Conservation (phyloP, 495 filamentous ascomycete species). For the Penicillium parvum region DNA sequence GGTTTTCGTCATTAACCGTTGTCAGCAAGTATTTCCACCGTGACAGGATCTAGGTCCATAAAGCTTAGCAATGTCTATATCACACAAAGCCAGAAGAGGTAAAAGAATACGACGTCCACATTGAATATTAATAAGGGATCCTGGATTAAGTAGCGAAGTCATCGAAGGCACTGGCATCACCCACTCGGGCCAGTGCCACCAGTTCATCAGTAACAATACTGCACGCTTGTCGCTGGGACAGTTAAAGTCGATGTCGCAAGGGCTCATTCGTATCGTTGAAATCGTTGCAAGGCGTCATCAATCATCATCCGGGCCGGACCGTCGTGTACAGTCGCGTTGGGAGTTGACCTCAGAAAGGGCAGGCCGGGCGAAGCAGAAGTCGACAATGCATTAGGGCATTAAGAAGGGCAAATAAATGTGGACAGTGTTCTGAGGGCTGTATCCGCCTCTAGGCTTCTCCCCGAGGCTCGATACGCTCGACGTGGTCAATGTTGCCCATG, state of each 20-base stretch:
- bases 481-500: constrained; percentile 46
- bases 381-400: not conserved
- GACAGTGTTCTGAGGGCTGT: no score
- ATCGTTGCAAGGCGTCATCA: constrained; percentile 8
- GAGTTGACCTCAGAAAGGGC: not conserved
- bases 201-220: constrained; percentile 15
- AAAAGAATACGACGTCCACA: not conserved
- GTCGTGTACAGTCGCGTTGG: constrained; percentile 10
- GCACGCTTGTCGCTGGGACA: not conserved
- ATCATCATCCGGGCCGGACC: not conserved
- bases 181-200: constrained; percentile 15
- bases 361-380: not conserved
- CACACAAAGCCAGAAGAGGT: not conserved
- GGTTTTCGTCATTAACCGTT: not conserved
- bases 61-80: no score
- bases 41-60: no score
- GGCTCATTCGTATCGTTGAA: constrained; percentile 1
- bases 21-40: no score
- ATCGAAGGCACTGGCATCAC: constrained; percentile 5
- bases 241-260: constrained; percentile 7
- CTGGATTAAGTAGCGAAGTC: not conserved
- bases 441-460: no score
- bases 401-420: not conserved
- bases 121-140: constrained; percentile 4
- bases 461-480: not conserved